A percentile compares a stretch with the other conserved stretches of the same genome.
Evolutionary conservation across 1,284 basidiomycete genomes (phyloP).

Genomic region (Fomes fomentarius): DNA sequence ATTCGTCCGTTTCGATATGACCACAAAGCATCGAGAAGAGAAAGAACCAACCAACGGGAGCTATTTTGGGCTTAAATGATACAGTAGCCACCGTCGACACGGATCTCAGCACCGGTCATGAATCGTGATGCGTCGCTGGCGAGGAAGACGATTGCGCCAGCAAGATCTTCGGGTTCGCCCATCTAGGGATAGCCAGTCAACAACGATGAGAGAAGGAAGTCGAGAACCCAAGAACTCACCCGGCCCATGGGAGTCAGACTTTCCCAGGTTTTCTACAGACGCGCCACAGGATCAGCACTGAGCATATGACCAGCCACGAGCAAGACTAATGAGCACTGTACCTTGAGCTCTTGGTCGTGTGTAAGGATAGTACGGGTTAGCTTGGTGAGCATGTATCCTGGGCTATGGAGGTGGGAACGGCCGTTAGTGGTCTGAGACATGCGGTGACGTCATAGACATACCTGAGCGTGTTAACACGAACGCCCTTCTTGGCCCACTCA

Average conservation of each 20-base stretch:
- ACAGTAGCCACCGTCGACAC: constrained; percentile 88
- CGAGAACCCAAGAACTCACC: constrained; percentile 43
- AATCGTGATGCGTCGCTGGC: constrained; percentile 86
- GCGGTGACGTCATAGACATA: constrained; percentile 36
- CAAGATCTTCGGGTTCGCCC: constrained; percentile 25
- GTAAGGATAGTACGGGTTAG: constrained; percentile 81
- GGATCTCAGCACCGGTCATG: constrained; percentile 84
- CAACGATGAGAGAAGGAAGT: background rate
- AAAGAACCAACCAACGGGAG: background rate
- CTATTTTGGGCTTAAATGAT: constrained; percentile 47
- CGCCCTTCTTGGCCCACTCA: constrained; percentile 87
- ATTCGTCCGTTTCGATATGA: constrained; percentile 10
- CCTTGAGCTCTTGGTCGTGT: constrained; percentile 74
- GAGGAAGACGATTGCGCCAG: constrained; percentile 86
- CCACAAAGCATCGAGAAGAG: background rate
- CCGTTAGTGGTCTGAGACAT: constrained; percentile 1
- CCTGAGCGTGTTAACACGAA: constrained; percentile 84
- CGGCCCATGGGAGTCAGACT: constrained; percentile 88
- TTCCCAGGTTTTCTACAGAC: constrained; percentile 82
- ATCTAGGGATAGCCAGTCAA: constrained; percentile 12
- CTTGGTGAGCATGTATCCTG: constrained; percentile 91
- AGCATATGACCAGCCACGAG: constrained; percentile 11
- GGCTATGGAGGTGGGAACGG: constrained; percentile 46
- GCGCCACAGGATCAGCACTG: constrained; percentile 15
- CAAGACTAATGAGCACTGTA: constrained; percentile 31